Percentiles rank a stretch among this genome's conserved stretches.
These are phyloP conservation scores for Aspergillus piperis DNA, from an alignment of 2,329 filamentous ascomycete genomes.

Conservation along the genomic window DNA sequence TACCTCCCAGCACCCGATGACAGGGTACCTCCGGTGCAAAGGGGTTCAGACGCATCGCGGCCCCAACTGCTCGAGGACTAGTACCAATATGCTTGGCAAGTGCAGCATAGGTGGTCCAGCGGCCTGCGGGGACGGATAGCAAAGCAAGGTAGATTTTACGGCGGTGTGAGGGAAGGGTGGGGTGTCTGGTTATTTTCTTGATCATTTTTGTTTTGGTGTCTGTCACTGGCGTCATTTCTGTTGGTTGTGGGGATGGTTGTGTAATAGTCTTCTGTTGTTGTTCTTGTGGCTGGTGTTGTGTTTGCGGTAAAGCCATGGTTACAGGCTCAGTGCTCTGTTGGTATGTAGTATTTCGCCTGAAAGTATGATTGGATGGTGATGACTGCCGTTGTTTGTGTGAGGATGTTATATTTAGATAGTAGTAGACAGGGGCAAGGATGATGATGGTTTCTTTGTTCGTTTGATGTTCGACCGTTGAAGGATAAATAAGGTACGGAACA, in stretches of 20 bases:
- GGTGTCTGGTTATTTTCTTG: slow-evolving; percentile 43
- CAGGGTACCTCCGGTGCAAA: slow-evolving; percentile 82
- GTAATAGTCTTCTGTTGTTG: not conserved
- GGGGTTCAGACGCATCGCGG: slow-evolving; percentile 73
- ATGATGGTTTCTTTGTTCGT: not conserved
- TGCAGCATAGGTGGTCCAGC: slow-evolving; percentile 75
- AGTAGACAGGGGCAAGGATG: not conserved
- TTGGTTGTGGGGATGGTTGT: not conserved
- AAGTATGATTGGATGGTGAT: not conserved
- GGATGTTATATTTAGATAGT: not conserved
- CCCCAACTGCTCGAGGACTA: slow-evolving; percentile 75
- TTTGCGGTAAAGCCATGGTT: not conserved
- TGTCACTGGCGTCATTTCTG: no score
- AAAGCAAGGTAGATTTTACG: slow-evolving; percentile 67
- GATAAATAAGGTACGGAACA: not conserved
- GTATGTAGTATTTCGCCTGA: not conserved
- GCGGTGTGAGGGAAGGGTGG: slow-evolving; percentile 53
- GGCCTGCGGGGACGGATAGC: slow-evolving; percentile 73
- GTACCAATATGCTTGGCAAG: slow-evolving; percentile 68
- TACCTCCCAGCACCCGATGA: slow-evolving; percentile 75
- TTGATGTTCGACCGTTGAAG: not conserved
- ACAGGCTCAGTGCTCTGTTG: not conserved
- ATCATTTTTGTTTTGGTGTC: slow-evolving; percentile 21
- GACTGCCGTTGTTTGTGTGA: not conserved
- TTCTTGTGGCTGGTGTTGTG: not conserved